phyloP scores from a whole-genome alignment of 202 grass and related monocot species.

The Brachypodium distachyon region DNA sequence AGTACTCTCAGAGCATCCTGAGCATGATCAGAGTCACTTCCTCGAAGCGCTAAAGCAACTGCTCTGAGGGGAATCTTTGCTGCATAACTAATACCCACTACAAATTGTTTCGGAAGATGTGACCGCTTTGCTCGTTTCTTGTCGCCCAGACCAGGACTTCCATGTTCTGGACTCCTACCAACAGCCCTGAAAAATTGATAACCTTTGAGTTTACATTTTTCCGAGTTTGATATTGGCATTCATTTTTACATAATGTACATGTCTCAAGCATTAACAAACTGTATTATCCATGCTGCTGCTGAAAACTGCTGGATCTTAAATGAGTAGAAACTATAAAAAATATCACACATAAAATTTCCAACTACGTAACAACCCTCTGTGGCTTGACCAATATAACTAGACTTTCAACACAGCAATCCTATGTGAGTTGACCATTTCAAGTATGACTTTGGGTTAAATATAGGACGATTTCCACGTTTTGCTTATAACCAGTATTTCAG shows the following conservation, averaged over 20 bases:
- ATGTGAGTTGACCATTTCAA: not conserved
- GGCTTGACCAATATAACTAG: not conserved
- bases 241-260: not conserved
- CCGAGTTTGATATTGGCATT: not conserved
- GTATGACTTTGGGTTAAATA: not conserved
- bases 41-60: constrained; percentile 52
- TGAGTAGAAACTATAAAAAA: not conserved
- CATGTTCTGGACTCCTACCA: constrained; percentile 44
- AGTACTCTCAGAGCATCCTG: constrained; percentile 80
- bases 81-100: constrained; percentile 53
- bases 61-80: constrained; percentile 72
- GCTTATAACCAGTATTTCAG: not conserved
- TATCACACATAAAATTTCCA: not conserved
- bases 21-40: constrained; percentile 47
- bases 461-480: not conserved
- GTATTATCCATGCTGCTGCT: not conserved
- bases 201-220: constrained; percentile 11
- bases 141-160: constrained; percentile 37
- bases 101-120: constrained; percentile 56
- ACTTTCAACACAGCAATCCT: not conserved
- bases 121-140: constrained; percentile 57
- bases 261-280: not conserved
- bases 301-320: not conserved
- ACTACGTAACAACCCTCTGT: not conserved
- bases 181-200: constrained; percentile 38